A percentile compares a stretch with the other conserved stretches of the same genome.
Conservation (phyloP, 306 rosid species). For the Prunus mongolica region DNA sequence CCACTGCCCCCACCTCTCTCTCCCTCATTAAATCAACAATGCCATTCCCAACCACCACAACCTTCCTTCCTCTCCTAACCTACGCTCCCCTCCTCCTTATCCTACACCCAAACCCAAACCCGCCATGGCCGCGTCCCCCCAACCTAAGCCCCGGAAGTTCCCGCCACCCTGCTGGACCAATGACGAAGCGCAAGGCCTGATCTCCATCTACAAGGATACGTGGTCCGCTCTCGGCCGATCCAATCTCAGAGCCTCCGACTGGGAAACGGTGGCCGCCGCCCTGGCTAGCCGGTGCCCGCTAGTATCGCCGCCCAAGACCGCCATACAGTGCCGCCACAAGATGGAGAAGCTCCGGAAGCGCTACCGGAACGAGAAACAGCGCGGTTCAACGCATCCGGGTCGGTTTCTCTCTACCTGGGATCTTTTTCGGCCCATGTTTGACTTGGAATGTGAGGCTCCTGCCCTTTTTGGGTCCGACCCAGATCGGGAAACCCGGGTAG, state of each 20-base stretch:
- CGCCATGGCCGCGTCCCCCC: conserved; percentile 10
- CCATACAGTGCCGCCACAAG: conserved; percentile 83
- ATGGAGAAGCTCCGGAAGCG: conserved; percentile 81
- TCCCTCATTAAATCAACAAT: not conserved
- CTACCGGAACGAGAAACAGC: conserved; percentile 66
- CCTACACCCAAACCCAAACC: not conserved
- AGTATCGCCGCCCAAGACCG: conserved; percentile 56
- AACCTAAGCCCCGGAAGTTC: conserved; percentile 41
- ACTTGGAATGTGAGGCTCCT: conserved; percentile 41
- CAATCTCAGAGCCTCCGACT: conserved; percentile 65
- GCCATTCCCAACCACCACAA: not conserved
- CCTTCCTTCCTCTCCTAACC: conserved; percentile 5
- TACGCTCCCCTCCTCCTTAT: conserved; percentile 9
- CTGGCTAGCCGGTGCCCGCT: conserved; percentile 45
- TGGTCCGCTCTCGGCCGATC: conserved; percentile 67
- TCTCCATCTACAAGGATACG: conserved; percentile 51
- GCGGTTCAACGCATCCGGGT: conserved; percentile 36
- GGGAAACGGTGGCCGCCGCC: conserved; percentile 68
- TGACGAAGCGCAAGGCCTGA: conserved; percentile 57
- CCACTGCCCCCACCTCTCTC: not conserved
- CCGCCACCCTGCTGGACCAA: conserved; percentile 73
- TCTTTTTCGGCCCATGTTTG: conserved; percentile 56
- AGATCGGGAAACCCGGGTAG: not conserved
- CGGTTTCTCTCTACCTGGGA: conserved; percentile 53
- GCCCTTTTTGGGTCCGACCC: conserved; percentile 20